Percentiles rank a stretch among this genome's conserved stretches.
phyloP scores from a whole-genome alignment of 257 asterid species.

The Rauvolfia tetraphylla region DNA sequence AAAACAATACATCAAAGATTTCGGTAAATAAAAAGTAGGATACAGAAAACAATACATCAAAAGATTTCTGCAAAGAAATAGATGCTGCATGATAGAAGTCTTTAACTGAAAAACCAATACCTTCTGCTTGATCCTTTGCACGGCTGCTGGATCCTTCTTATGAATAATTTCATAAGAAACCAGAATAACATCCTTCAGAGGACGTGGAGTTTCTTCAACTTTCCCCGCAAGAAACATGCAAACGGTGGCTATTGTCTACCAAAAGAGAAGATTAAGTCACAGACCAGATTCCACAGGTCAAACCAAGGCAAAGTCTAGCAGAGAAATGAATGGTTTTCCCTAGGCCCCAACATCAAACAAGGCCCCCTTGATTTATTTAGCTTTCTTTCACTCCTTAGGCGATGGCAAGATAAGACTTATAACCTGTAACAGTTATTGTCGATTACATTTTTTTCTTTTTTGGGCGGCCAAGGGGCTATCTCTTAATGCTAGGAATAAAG shows the following conservation, averaged over 20 bases:
- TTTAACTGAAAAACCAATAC: conserved; percentile 27
- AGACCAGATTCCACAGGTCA: background rate
- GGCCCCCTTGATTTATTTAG: background rate
- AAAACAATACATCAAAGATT: background rate
- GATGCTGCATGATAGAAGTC: conserved; percentile 11
- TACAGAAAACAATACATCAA: background rate
- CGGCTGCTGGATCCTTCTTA: conserved; percentile 73
- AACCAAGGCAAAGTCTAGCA: background rate
- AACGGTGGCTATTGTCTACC: conserved; percentile 89
- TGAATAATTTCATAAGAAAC: conserved; percentile 88
- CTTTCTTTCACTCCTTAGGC: background rate
- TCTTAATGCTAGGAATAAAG: background rate
- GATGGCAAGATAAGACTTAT: background rate
- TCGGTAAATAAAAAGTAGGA: conserved; percentile 4
- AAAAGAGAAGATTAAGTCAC: conserved; percentile 7
- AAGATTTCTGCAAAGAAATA: conserved; percentile 7
- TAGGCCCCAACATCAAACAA: background rate
- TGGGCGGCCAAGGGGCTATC: too few relatives aligned
- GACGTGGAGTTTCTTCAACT: conserved; percentile 99
- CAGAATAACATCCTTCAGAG: conserved; percentile 81
- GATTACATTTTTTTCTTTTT: background rate
- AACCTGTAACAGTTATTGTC: background rate
- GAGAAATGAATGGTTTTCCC: background rate
- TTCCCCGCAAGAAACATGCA: conserved; percentile 99
- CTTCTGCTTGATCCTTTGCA: conserved; percentile 86